These are phyloP conservation scores for Arthrobotrys conoides DNA, from an alignment of 2,329 filamentous ascomycete species.

Conservation along the genomic window DNA sequence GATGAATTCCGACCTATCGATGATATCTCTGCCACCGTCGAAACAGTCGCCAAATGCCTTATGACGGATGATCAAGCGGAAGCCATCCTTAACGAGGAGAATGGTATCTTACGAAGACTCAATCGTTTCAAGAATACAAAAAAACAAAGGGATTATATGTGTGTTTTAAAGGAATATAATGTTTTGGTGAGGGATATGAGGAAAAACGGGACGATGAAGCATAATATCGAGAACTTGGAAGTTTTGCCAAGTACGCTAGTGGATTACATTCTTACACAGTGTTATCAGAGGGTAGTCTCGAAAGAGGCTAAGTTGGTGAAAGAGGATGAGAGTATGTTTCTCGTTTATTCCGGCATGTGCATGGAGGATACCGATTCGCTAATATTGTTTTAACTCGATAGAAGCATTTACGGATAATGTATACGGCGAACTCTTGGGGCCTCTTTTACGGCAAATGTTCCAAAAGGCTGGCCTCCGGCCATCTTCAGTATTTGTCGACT, in stretches of 20 bases:
- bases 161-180: conserved; percentile 84
- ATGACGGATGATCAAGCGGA: conserved; percentile 75
- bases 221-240: conserved; percentile 78
- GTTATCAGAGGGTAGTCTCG: conserved; percentile 92
- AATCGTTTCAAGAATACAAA: conserved; percentile 80
- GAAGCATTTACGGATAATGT: conserved; percentile 88
- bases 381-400: conserved; percentile 1
- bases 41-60: conserved; percentile 73
- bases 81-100: conserved; percentile 65
- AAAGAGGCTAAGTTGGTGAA: conserved; percentile 86
- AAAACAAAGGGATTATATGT: conserved; percentile 77
- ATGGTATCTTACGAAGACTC: conserved; percentile 81
- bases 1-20: conserved; percentile 81
- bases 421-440: conserved; percentile 90
- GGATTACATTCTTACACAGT: conserved; percentile 85
- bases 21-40: conserved; percentile 81
- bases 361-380: conserved; percentile 8
- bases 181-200: conserved; percentile 76
- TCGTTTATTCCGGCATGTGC: neutral
- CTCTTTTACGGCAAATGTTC: conserved; percentile 86
- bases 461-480: conserved; percentile 82
- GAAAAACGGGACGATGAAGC: conserved; percentile 78
- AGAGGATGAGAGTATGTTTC: conserved; percentile 76
- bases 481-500: conserved; percentile 89
- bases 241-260: conserved; percentile 80